Base-by-base conservation (phyloP, 805 yeast genomes). In the Diddensiella santjacobensis region DNA sequence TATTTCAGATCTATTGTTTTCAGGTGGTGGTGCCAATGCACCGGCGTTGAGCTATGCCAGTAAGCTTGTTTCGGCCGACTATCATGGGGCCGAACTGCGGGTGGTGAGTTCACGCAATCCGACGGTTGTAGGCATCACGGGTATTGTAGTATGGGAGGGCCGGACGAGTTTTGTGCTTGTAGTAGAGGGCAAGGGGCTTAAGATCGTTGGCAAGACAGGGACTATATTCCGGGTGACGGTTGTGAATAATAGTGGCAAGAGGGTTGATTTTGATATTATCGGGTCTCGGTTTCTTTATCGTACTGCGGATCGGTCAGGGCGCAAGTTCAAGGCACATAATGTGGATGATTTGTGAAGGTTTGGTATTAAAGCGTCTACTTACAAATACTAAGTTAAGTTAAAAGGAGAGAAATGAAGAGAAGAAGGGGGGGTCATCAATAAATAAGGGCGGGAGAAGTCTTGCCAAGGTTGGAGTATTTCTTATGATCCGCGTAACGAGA, bases 91-190 rank as follows among this genome's bases (percentile, higher is more conserved):
- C n/a, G 62, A 65, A 37, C 49, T 88, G 11, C 72, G 71, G 11
- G 89, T 89, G 0, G 58, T 71, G 2, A 75, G 78, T 41, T 72
- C 87, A n/a, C 66, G 68, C 18, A 84, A 83, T 58, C 68, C 72
- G 3, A 74, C 78, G 43, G 60, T 78, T 47, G 71, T 83, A 4
- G 95, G 93, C 0, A 57, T 74, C 26, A 55, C 70, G 33, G 97
- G 97, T 0, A 84, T 89, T 3, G 86, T 89, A 1, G 68, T 87
- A 1, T 86, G 93, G 84, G 97, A 89, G 61, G 77, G 91, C 5
- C 88, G 84, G 62, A 79, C 80, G 55, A 75, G 77, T 51, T 83
- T 87, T 59, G 74, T 87, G 2, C 59, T 88, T 41, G 80, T 81
- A 10, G 75, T 81, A 1, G 75, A 75, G 2, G 60, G 75, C 40